These are phyloP conservation scores for Stentor roeselii DNA, from an alignment of 73 alveolate genomes.

Conservation along the genomic window DNA sequence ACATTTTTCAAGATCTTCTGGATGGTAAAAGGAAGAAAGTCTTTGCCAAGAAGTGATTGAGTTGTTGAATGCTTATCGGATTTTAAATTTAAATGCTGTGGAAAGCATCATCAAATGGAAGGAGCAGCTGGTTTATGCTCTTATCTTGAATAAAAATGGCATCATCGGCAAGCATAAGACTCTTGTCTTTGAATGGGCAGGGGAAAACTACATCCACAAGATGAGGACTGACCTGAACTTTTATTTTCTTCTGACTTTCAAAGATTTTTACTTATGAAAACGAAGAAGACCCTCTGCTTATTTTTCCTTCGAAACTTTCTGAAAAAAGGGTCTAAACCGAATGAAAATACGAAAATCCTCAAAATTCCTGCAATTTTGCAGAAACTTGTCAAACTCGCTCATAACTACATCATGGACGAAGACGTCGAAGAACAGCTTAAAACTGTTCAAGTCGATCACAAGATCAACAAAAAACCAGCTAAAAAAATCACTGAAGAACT, in stretches of 20 bases:
- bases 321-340: not conserved
- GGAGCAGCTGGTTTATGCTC: conserved; percentile 25
- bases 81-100: conserved; percentile 52
- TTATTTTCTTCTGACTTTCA: conserved; percentile 15
- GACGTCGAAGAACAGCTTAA: not conserved
- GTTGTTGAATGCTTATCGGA: conserved; percentile 49
- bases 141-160: conserved; percentile 16
- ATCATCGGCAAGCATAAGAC: conserved; percentile 27
- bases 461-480: not conserved
- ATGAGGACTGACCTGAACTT: conserved; percentile 50
- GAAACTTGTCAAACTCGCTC: conserved; percentile 7
- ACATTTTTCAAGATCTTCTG: conserved; percentile 29
- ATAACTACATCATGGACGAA: not conserved
- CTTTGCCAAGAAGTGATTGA: conserved; percentile 37
- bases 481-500: not conserved
- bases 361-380: not conserved
- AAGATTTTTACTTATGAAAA: conserved; percentile 44
- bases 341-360: not conserved
- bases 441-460: not conserved
- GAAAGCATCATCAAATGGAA: conserved; percentile 54
- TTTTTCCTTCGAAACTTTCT: conserved; percentile 34
- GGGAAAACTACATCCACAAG: conserved; percentile 54
- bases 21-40: not conserved
- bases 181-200: conserved; percentile 50
- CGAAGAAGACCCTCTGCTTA: conserved; percentile 56